Conservation (phyloP, 345 rosid genomes). For the Moricandia moricandioides region DNA sequence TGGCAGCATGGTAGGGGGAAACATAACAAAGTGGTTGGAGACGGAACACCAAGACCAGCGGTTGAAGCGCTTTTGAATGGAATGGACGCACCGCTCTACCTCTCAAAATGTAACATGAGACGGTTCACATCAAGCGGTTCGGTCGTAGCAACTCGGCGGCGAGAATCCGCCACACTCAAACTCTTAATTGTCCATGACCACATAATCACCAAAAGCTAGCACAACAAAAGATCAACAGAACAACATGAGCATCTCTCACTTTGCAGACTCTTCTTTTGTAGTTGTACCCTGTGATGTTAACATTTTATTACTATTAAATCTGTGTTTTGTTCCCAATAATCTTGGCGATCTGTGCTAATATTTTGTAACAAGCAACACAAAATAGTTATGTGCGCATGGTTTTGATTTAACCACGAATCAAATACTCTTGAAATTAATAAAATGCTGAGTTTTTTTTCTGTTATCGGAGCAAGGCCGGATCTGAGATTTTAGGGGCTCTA, state of each 20-base stretch:
- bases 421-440: background rate
- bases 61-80: constrained; percentile 66
- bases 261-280: constrained; percentile 28
- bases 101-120: no score
- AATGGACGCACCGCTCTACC: constrained; percentile 84
- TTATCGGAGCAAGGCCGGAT: no score
- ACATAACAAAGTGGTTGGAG: constrained; percentile 91
- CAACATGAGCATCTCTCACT: constrained; percentile 8
- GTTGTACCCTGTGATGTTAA: constrained; percentile 1
- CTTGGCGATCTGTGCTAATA: background rate
- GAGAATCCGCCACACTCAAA: constrained; percentile 65
- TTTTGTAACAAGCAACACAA: background rate
- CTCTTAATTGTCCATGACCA: constrained; percentile 70
- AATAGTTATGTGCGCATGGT: constrained; percentile 4
- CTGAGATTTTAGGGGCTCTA: no score
- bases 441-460: no score
- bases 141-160: constrained; percentile 76
- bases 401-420: background rate
- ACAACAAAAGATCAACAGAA: constrained; percentile 3
- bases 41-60: constrained; percentile 65
- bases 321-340: background rate
- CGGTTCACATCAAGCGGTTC: constrained; percentile 74
- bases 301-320: background rate
- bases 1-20: constrained; percentile 40
- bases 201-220: background rate